phyloP scores from a whole-genome alignment of 2,329 filamentous ascomycete genomes.

The Fusarium tricinctum region DNA sequence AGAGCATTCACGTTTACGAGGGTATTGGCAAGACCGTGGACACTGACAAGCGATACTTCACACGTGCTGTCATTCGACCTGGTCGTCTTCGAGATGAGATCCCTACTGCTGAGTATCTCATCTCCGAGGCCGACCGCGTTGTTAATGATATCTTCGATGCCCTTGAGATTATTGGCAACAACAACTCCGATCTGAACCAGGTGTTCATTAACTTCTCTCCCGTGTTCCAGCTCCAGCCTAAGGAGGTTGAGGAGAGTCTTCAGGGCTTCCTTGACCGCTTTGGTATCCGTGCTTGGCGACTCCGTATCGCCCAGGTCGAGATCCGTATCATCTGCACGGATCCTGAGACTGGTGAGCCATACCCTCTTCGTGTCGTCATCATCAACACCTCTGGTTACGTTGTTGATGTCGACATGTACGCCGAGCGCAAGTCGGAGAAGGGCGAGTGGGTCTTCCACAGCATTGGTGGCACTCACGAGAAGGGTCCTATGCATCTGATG shows the following conservation, averaged over 20 bases:
- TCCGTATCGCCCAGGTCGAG: conserved; percentile 96
- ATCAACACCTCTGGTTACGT: conserved; percentile 99
- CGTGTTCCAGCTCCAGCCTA: conserved; percentile 90
- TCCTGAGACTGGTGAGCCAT: conserved; percentile 83
- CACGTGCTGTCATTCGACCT: conserved; percentile 92
- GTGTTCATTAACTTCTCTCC: conserved; percentile 99
- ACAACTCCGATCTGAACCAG: conserved; percentile 99
- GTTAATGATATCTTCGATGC: conserved; percentile 99
- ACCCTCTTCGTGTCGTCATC: conserved; percentile 95
- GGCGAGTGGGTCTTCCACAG: conserved; percentile 99
- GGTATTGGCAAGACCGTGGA: conserved; percentile 94
- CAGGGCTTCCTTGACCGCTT: conserved; percentile 97
- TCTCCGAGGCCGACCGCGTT: conserved; percentile 94
- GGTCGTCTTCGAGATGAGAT: conserved; percentile 97
- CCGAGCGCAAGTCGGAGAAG: conserved; percentile 97
- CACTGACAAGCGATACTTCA: conserved; percentile 98
- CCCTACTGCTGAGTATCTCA: conserved; percentile 97
- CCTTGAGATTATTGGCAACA: conserved; percentile 98
- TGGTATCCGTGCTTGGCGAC: conserved; percentile 92
- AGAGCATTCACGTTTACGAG: conserved; percentile 99
- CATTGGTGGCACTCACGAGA: conserved; percentile 94
- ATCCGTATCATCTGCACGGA: conserved; percentile 99
- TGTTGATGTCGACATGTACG: conserved; percentile 97
- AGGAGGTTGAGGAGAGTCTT: conserved; percentile 92
- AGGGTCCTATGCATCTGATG: conserved; percentile 94